These are phyloP conservation scores for Prunus campanulata DNA, from an alignment of 306 rosid genomes.

Conservation along the genomic window DNA sequence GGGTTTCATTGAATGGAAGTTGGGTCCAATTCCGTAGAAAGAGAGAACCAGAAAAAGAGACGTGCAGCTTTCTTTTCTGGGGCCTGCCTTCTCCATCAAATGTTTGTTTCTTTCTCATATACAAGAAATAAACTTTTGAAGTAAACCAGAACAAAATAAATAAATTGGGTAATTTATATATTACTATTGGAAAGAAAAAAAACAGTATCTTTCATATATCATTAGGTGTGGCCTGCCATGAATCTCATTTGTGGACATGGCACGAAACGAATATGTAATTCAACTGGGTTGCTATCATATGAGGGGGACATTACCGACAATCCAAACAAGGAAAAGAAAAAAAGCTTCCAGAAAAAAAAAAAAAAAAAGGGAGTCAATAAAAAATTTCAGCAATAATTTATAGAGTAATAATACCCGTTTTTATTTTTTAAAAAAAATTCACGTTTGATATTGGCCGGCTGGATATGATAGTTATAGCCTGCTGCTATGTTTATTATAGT, in stretches of 20 bases:
- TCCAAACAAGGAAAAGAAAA: background rate
- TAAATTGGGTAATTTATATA: no score
- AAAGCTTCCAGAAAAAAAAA: background rate
- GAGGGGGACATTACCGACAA: background rate
- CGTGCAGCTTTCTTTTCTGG: background rate
- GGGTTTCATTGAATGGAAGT: background rate
- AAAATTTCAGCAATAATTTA: background rate
- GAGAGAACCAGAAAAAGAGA: background rate
- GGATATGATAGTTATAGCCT: background rate
- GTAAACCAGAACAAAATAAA: no score
- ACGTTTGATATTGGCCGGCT: background rate
- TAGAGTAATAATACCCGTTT: background rate
- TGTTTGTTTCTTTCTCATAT: background rate
- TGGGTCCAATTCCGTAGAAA: no score
- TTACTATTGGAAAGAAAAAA: no score
- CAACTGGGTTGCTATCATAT: background rate
- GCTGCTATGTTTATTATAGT: background rate
- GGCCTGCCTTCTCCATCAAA: background rate
- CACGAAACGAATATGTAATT: background rate
- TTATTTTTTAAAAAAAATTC: background rate
- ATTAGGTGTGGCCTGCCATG: background rate
- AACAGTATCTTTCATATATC: background rate
- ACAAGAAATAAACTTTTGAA: background rate
- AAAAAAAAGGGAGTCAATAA: background rate
- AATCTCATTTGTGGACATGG: background rate